Evolutionary conservation across 805 yeast species (phyloP), one percentile per base, ranked within the genome.

Genomic region (Diddensiella santjacobensis): DNA sequence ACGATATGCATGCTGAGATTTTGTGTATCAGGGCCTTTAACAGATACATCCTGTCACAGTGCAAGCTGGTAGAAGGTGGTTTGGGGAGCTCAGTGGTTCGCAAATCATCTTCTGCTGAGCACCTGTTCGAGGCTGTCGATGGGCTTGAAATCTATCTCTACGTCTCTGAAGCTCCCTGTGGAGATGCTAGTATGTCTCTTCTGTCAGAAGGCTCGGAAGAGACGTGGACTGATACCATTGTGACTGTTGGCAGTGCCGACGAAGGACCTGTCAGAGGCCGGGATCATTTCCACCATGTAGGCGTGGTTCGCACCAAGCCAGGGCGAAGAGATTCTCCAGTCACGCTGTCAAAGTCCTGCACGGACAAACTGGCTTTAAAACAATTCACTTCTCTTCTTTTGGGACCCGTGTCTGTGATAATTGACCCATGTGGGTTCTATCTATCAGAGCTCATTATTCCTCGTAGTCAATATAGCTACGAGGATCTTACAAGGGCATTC

Each of bases 1-100:
- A 91, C 59, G 98, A 91, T 64, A 71, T 82, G 63, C 99, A 91
- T 68, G 97, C 98, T 0, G 99, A 91, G 60, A 76, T 89, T 1
- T 66, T 93, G 13, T 78, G 84, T 0, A 49, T 90, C 0, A 67
- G 98, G 22, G 77, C 80, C 1, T 80, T 91, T 60, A 90, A 90
- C 57, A 64, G 76, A 55, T 74, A 70, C 45, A 54, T 87, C 18
- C 48, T 87, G 19, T 67, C 77, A 13, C 81, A 82, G 51, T 70
- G 77, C 39, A 38, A 47, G 5, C 49, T 52, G n/a, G 17, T 63
- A 17, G 42, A 47, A 10, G 50, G 56, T 40, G 58, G 47, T 40
- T 53, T 40, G 23, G 4, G 18, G 11, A 40, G 43, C 15, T 6
- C 6, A 17, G n/a, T 11, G 4, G 33, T 40, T 10, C 43, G 43